These are phyloP conservation scores for Phenoliferia sp. DNA, from an alignment of 1,284 basidiomycete species.

Conservation along the genomic window DNA sequence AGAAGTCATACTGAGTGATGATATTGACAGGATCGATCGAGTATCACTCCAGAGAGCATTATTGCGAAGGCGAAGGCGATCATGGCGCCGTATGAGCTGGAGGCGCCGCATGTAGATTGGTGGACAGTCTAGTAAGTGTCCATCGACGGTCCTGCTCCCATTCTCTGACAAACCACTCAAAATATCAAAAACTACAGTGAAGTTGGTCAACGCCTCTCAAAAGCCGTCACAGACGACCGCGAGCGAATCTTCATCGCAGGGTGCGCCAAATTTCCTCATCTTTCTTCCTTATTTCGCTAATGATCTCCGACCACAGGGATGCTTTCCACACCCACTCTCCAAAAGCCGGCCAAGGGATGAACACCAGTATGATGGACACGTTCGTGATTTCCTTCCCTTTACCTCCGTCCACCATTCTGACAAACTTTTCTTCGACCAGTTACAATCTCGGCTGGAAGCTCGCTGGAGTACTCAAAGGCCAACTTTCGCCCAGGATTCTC, in stretches of 20 bases:
- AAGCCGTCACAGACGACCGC: conserved; percentile 54
- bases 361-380: background rate
- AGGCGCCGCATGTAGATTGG: conserved; percentile 53
- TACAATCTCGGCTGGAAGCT: conserved; percentile 82
- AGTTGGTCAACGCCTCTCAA: conserved; percentile 68
- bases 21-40: conserved; percentile 49
- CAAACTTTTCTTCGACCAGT: conserved; percentile 49
- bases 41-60: conserved; percentile 56
- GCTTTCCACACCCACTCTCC: conserved; percentile 69
- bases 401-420: background rate
- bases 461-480: conserved; percentile 63
- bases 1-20: background rate
- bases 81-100: conserved; percentile 61
- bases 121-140: conserved; percentile 7
- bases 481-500: conserved; percentile 59
- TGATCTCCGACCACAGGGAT: conserved; percentile 3
- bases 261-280: conserved; percentile 46
- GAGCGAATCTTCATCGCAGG: conserved; percentile 74
- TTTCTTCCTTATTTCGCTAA: conserved; percentile 40
- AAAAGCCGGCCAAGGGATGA: conserved; percentile 55
- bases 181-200: conserved; percentile 55
- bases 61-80: conserved; percentile 59
- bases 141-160: conserved; percentile 54
- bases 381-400: background rate
- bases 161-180: background rate